Evolutionary conservation across 345 rosid genomes (phyloP).

Genomic region (Gossypium arboreum): DNA sequence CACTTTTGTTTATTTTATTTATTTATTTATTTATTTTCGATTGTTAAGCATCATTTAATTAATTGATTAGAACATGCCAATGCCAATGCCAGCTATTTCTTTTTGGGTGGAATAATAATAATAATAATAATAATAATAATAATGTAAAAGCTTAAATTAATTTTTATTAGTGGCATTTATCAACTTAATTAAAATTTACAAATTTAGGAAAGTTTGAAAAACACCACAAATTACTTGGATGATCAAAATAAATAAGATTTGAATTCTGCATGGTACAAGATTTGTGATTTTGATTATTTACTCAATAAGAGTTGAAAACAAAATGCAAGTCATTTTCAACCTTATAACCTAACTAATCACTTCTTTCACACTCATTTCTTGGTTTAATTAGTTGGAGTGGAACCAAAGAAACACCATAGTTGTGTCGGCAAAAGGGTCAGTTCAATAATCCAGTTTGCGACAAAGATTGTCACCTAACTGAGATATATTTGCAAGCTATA

Average conservation of each 20-base stretch:
- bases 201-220: too few relatives aligned
- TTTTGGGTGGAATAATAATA: neutral
- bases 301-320: neutral
- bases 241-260: too few relatives aligned
- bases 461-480: slow-evolving; percentile 3
- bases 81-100: neutral
- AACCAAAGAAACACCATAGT: neutral
- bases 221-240: too few relatives aligned
- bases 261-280: neutral
- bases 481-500: neutral
- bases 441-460: neutral
- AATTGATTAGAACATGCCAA: neutral
- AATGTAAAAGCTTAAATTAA: too few relatives aligned
- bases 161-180: too few relatives aligned
- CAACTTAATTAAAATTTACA: too few relatives aligned
- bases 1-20: neutral
- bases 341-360: neutral
- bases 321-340: neutral
- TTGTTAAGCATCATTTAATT: neutral
- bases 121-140: neutral
- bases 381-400: slow-evolving; percentile 4
- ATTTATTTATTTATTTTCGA: neutral
- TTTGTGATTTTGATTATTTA: neutral
- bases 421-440: slow-evolving; percentile 7
- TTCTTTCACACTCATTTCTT: neutral